Evolutionary conservation across 2,329 filamentous ascomycete species (phyloP).

Genomic region (Ascocoryne sarcoides): DNA sequence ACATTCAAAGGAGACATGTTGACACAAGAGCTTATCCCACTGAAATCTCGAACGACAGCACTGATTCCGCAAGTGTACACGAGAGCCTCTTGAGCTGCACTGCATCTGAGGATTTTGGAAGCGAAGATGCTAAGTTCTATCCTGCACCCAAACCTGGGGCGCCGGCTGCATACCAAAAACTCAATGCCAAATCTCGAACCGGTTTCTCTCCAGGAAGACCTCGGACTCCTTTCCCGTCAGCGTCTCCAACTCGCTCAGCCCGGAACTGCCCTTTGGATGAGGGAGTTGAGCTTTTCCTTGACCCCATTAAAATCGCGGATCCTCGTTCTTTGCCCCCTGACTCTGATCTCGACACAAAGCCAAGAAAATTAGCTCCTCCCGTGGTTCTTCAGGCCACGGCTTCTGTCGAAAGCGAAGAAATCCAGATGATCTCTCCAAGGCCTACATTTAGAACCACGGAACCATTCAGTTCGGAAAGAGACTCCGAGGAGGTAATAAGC

Average conservation of each 20-base stretch:
- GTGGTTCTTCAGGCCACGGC: not conserved
- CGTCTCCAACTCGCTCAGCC: conserved; percentile 7
- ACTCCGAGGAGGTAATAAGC: not conserved
- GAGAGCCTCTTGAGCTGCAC: conserved; percentile 23
- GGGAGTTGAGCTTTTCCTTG: conserved; percentile 3
- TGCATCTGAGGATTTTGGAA: conserved; percentile 12
- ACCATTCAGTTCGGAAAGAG: conserved; percentile 4
- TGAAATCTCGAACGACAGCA: conserved; percentile 11
- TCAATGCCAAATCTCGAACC: conserved; percentile 1
- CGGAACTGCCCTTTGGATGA: conserved; percentile 4
- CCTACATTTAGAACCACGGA: conserved; percentile 10
- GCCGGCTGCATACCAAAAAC: not conserved
- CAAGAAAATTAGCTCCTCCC: not conserved
- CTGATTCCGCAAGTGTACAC: conserved; percentile 19
- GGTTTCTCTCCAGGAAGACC: conserved; percentile 11
- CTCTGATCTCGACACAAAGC: not conserved
- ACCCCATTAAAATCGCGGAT: conserved; percentile 12
- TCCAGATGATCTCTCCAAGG: not conserved
- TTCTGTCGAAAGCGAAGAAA: not conserved
- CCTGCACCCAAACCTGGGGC: not conserved
- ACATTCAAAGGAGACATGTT: not conserved
- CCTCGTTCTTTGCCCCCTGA: conserved; percentile 9
- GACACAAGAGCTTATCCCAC: not conserved
- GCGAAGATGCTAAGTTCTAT: conserved; percentile 8
- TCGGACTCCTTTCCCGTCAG: conserved; percentile 12